These are phyloP conservation scores for Boletus bicolor DNA, from an alignment of 768 basidiomycete species.

Conservation along the genomic window DNA sequence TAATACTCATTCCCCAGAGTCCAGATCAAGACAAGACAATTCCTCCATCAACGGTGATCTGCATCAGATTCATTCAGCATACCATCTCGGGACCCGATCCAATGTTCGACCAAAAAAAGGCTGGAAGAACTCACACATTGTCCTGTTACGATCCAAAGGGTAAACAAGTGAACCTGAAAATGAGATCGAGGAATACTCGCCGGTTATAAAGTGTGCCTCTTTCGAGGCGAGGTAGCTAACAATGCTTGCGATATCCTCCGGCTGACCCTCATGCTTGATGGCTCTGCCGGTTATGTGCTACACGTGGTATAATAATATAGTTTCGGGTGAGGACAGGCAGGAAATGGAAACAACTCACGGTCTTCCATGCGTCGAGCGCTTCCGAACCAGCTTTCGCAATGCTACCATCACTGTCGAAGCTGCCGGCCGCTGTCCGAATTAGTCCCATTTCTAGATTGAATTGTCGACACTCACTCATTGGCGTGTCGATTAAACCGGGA, in stretches of 20 bases:
- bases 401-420: neutral
- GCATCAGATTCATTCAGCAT: neutral
- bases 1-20: neutral
- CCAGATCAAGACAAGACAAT: neutral
- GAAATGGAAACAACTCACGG: neutral
- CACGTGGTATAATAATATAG: too few species aligned
- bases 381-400: neutral
- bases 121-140: slow-evolving; percentile 9
- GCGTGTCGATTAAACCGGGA: slow-evolving; percentile 31
- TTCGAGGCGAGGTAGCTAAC: slow-evolving; percentile 36
- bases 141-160: neutral
- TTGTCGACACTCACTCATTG: slow-evolving; percentile 22
- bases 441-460: neutral
- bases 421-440: neutral
- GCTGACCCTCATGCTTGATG: slow-evolving; percentile 22
- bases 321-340: neutral
- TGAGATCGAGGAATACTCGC: slow-evolving; percentile 6
- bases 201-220: slow-evolving; percentile 36
- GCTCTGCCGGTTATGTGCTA: neutral
- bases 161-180: neutral
- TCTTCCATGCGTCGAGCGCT: neutral
- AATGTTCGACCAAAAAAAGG: neutral
- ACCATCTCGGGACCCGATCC: neutral
- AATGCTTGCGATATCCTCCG: slow-evolving; percentile 31
- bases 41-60: slow-evolving; percentile 11